Evolutionary conservation across 306 rosid genomes (phyloP).

Genomic region (Glycine soja): DNA sequence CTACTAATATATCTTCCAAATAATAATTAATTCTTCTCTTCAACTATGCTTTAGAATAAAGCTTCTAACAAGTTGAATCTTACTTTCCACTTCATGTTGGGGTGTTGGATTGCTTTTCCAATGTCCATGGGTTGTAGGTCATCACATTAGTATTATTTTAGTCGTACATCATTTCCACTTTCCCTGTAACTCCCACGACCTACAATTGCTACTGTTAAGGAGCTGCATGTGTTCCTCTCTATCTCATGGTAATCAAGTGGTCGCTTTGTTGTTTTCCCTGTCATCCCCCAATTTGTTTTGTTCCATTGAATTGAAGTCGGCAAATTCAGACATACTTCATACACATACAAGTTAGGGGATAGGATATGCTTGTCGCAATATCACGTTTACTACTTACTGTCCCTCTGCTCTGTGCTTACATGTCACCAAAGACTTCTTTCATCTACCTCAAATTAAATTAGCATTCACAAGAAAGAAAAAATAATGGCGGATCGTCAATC

Average conservation of each 20-base stretch:
- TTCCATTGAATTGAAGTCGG: constrained; percentile 24
- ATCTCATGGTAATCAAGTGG: neutral
- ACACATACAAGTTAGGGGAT: neutral
- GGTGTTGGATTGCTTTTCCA: constrained; percentile 29
- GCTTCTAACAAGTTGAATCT: constrained; percentile 6
- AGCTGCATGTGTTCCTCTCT: neutral
- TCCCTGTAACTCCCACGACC: neutral
- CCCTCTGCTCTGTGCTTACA: neutral
- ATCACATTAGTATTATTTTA: constrained; percentile 13
- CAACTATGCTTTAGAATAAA: constrained; percentile 12
- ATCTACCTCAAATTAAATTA: neutral
- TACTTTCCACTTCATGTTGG: constrained; percentile 1
- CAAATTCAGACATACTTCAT: neutral
- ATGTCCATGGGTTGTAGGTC: constrained; percentile 29
- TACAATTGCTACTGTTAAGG: constrained; percentile 29
- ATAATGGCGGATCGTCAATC: neutral
- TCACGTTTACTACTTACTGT: neutral
- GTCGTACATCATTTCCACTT: constrained; percentile 40
- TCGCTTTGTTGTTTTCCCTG: constrained; percentile 41
- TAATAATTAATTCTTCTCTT: neutral
- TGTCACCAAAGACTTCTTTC: neutral
- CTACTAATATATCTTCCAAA: neutral
- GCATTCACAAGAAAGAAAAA: neutral
- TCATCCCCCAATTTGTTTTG: constrained; percentile 41
- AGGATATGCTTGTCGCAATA: neutral